phyloP scores from a whole-genome alignment of 148 eudicot species.

The Cornus controversa region DNA sequence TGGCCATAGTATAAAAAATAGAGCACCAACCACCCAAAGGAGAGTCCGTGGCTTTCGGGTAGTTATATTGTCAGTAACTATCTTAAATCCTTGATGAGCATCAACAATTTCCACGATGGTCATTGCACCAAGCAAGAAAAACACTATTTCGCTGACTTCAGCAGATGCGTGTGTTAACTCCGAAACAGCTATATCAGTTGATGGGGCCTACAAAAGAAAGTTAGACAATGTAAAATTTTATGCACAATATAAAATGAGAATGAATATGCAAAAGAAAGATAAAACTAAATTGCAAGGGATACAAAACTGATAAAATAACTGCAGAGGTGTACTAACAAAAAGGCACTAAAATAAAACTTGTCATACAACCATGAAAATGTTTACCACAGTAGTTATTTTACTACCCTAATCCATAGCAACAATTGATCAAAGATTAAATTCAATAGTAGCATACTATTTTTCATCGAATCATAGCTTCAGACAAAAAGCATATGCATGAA shows the following conservation, averaged over 20 bases:
- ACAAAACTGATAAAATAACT: neutral
- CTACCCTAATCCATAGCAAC: neutral
- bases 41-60: constrained; percentile 92
- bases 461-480: neutral
- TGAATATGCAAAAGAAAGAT: neutral
- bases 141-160: constrained; percentile 97
- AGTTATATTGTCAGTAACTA: constrained; percentile 92
- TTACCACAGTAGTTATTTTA: neutral
- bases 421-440: neutral
- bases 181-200: constrained; percentile 78
- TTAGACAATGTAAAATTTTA: neutral
- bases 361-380: neutral
- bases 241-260: neutral
- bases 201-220: constrained; percentile 75
- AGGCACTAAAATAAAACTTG: neutral
- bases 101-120: constrained; percentile 97
- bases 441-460: no score
- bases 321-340: neutral
- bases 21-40: constrained; percentile 93
- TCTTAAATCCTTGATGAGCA: constrained; percentile 99
- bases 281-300: neutral
- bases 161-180: constrained; percentile 90
- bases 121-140: constrained; percentile 98
- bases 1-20: neutral
- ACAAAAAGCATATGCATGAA: neutral